Conservation (phyloP, 2,329 filamentous ascomycete genomes). For the Talaromyces sp. region DNA sequence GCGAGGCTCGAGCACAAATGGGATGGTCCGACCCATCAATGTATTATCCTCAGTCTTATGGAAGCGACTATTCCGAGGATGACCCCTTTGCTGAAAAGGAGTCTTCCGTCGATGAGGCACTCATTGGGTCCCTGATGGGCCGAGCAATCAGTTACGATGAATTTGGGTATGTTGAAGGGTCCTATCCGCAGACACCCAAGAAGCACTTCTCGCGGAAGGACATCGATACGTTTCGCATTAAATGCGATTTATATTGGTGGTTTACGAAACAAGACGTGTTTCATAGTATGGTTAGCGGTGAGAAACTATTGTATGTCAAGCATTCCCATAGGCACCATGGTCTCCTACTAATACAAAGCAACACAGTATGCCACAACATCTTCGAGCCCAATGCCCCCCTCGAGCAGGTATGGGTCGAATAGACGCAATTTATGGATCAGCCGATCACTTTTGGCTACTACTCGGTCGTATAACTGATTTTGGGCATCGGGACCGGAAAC, state of each 20-base stretch:
- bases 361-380: slow-evolving; percentile 72
- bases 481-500: slow-evolving; percentile 71
- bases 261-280: slow-evolving; percentile 93
- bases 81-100: slow-evolving; percentile 48
- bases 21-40: slow-evolving; percentile 23
- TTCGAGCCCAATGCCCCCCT: slow-evolving; percentile 86
- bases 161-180: slow-evolving; percentile 53
- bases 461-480: slow-evolving; percentile 81
- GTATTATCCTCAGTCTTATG: slow-evolving; percentile 25
- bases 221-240: slow-evolving; percentile 75
- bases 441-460: slow-evolving; percentile 82
- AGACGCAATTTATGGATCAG: slow-evolving; percentile 82
- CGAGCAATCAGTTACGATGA: slow-evolving; percentile 61
- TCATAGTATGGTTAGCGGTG: slow-evolving; percentile 86
- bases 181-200: slow-evolving; percentile 23
- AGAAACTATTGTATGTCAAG: slow-evolving; percentile 74
- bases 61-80: slow-evolving; percentile 43
- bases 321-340: neutral
- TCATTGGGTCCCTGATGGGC: slow-evolving; percentile 63
- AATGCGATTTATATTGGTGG: slow-evolving; percentile 93
- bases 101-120: slow-evolving; percentile 56
- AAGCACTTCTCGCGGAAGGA: slow-evolving; percentile 58
- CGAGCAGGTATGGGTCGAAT: slow-evolving; percentile 75
- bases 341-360: slow-evolving; percentile 26
- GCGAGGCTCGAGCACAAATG: slow-evolving; percentile 33